phyloP scores from a whole-genome alignment of 441 rosid genomes.

The Isatis lusitanica region DNA sequence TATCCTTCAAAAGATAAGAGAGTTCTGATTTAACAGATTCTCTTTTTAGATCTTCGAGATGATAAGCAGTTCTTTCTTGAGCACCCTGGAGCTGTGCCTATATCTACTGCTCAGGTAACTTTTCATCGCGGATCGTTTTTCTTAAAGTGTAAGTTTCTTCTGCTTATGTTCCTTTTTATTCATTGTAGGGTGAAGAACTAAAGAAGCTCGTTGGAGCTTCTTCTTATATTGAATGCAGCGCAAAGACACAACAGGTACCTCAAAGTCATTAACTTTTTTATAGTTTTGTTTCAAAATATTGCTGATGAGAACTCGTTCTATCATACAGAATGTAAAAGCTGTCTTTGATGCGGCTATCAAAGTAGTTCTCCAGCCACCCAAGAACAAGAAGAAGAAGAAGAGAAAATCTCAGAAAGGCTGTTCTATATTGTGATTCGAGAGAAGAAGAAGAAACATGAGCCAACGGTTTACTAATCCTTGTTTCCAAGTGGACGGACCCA shows the following conservation, averaged over 20 bases:
- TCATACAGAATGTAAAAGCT: slow-evolving; percentile 58
- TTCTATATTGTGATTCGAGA: slow-evolving; percentile 55
- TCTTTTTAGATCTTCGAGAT: slow-evolving; percentile 40
- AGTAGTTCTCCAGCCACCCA: slow-evolving; percentile 68
- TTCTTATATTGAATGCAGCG: slow-evolving; percentile 51
- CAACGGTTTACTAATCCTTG: slow-evolving; percentile 25
- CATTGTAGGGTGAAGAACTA: slow-evolving; percentile 48
- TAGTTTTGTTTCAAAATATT: background rate
- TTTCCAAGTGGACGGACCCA: slow-evolving; percentile 11
- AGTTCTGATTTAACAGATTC: background rate
- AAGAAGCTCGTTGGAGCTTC: slow-evolving; percentile 49
- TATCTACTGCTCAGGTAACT: slow-evolving; percentile 34
- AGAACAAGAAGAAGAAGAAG: slow-evolving; percentile 60
- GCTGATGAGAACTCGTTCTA: slow-evolving; percentile 4
- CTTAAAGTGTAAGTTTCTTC: background rate
- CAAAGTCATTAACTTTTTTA: background rate
- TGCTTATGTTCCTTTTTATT: background rate
- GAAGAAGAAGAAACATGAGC: slow-evolving; percentile 18
- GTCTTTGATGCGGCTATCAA: slow-evolving; percentile 69
- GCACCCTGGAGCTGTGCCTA: slow-evolving; percentile 36
- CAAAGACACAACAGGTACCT: slow-evolving; percentile 50
- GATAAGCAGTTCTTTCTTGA: slow-evolving; percentile 32
- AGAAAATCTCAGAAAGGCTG: slow-evolving; percentile 57
- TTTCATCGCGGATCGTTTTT: background rate
- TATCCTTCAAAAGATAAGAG: background rate